phyloP scores from a whole-genome alignment of 345 rosid species.

The Rhodomyrtus tomentosa region DNA sequence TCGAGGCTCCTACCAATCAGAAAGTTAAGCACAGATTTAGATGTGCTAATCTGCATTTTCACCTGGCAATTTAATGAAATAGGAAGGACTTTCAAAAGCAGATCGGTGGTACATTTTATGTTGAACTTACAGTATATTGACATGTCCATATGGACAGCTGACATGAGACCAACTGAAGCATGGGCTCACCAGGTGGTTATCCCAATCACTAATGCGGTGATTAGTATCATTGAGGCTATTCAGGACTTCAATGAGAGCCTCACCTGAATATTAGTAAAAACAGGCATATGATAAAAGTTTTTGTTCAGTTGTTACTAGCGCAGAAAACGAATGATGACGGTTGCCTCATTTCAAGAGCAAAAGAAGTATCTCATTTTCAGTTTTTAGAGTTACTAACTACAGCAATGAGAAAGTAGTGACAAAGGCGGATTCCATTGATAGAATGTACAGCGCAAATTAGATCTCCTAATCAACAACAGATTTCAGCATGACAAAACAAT shows the following conservation, averaged over 20 bases:
- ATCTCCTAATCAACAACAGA: neutral
- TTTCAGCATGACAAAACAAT: neutral
- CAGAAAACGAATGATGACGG: neutral
- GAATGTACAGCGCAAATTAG: neutral
- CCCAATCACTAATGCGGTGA: slow-evolving; percentile 44
- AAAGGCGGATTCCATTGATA: neutral
- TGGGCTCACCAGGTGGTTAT: slow-evolving; percentile 55
- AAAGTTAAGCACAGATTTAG: neutral
- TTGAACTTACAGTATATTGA: slow-evolving; percentile 56
- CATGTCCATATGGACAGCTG: slow-evolving; percentile 59
- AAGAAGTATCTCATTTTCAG: neutral
- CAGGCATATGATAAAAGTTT: neutral
- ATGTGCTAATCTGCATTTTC: neutral
- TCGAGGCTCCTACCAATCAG: slow-evolving; percentile 43
- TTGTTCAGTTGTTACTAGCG: neutral
- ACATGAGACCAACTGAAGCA: slow-evolving; percentile 85
- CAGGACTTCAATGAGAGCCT: slow-evolving; percentile 54
- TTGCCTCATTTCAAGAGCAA: neutral
- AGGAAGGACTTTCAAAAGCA: neutral
- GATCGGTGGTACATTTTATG: neutral
- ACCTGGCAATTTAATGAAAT: neutral
- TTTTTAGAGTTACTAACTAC: neutral
- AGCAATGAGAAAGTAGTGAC: neutral
- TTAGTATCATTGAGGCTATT: slow-evolving; percentile 45
- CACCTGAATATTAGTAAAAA: slow-evolving; percentile 6